Conservation (phyloP, 768 basidiomycete genomes). For the Mycena belliarum region DNA sequence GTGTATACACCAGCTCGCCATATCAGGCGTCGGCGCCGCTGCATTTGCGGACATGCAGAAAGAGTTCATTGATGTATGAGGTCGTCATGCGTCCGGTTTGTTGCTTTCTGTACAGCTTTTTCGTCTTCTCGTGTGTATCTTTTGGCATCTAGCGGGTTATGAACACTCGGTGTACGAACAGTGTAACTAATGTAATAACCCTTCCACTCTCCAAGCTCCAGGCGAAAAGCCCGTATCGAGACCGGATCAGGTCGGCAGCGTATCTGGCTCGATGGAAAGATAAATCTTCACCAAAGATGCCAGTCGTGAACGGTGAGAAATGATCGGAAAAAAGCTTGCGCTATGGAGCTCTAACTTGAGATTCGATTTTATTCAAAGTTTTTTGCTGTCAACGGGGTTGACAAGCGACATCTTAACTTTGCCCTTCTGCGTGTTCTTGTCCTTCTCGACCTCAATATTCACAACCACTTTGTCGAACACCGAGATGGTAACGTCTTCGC, state of each 20-base stretch:
- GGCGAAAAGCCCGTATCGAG: no score
- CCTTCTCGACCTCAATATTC: slow-evolving; percentile 91
- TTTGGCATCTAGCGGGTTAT: slow-evolving; percentile 8
- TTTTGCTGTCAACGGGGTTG: slow-evolving; percentile 69
- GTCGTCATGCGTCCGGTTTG: slow-evolving; percentile 20
- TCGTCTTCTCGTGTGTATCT: slow-evolving; percentile 7
- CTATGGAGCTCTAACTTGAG: no score
- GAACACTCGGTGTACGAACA: slow-evolving; percentile 12
- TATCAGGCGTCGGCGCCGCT: slow-evolving; percentile 72
- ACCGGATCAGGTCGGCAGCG: no score
- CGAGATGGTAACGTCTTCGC: slow-evolving; percentile 60
- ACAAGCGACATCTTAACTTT: slow-evolving; percentile 83
- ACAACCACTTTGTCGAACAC: slow-evolving; percentile 95
- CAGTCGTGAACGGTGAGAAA: no score
- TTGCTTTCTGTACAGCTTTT: neutral
- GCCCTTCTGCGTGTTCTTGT: slow-evolving; percentile 89
- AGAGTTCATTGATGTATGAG: slow-evolving; percentile 70
- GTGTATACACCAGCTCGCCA: slow-evolving; percentile 68
- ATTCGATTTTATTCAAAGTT: no score
- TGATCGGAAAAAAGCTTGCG: no score
- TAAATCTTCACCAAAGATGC: no score
- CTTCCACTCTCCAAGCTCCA: no score
- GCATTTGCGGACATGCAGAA: slow-evolving; percentile 80
- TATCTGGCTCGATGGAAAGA: no score
- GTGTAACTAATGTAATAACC: slow-evolving; percentile 15